Evolutionary conservation across 148 eudicot species (phyloP), one percentile per base, ranked within the genome.

Genomic region (Camellia japonica): DNA sequence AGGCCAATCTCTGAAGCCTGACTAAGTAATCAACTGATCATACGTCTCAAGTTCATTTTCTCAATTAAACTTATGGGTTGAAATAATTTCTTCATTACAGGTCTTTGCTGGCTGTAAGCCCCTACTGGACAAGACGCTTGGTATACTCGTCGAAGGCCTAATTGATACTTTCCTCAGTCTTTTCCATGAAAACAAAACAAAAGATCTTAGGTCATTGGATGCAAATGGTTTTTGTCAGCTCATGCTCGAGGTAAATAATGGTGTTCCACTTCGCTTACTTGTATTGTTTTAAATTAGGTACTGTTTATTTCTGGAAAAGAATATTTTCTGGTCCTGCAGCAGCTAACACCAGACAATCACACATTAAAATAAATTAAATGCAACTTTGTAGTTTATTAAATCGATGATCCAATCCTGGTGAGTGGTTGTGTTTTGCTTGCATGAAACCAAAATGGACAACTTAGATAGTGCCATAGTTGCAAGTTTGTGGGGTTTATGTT

Each of bases 81-180:
- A 70, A n/a, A 14, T n/a, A 52, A 43, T 76, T 58, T 68, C 23
- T 54, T 60, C 4, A 47, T 81, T 76, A 80, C 87, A 96, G 99
- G 99, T 94, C 7, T 96, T 91, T 86, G 91, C 97, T 83, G 98
- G 97, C 54, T 91, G 95, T 81, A 96, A 94, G 86, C 99, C 99
- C 43, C 86, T 96, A 64, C 80, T 96, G 78, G 97, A 94, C 82
- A 94, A 92, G 85, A 87, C 91, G 65, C 98, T 96, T 75, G 97
- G 97, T 75, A 89, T 91, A 83, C 92, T 96, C 78, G 97, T 96
- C 72, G 99, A 96, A 88, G 99, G 99, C 78, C 77, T 96, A 70
- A 89, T 96, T 75, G 99, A 94, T 88, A 92, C 94, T 59, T 83
- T 96, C 63, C 86, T 94, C 23, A 93, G 97, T 84, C 91, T 96